Evolutionary conservation across 768 basidiomycete genomes (phyloP), one percentile per base, ranked within the genome.

Genomic region (Hericium coralloides): DNA sequence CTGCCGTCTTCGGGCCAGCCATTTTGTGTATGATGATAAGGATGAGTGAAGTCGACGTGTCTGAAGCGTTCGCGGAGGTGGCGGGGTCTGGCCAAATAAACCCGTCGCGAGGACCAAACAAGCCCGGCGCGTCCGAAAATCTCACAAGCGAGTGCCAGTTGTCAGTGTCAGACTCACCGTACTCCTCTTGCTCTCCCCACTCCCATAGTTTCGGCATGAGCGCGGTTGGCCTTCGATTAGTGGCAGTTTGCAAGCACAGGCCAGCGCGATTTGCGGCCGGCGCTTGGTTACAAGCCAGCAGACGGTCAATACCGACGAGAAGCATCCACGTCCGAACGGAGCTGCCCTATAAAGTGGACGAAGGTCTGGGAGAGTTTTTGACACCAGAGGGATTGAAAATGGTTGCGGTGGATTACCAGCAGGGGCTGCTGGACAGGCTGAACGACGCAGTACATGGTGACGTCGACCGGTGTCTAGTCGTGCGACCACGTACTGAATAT

Each of bases 381-480:
- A 82, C 88, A 1, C 84, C 89, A 20, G 63, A 68, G n/a, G 87
- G 87, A 1, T 77, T 94, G 57, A 80, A 79, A 60, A 79, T 80
- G 58, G 74, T 93, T 51, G 86, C 86, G 3, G 76, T 83, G 51
- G 92, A 95, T 64, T 97, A 89, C 71, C 93, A 95, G 67, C 79
- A 89, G 59, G 93, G 93, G 9, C 75, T 95, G 36, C 71, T 95
- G 57, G 77, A 85, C 55, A 79, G 89, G 52, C 69, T 97, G 50
- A 92, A 89, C 62, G 82, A 87, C 10, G 80, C 87, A 67, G 77
- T 90, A 37, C 75, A 77, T 68, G 83, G 93, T 93, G 65, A 31
- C 31, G 31, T 31, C 31, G 17, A 55, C 12, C 45, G 22, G n/a
- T 41, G 17, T 38, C 41, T 54, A 9, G 39, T 23, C 49, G 55